phyloP scores from a whole-genome alignment of 352 stramenopile genomes.

The Phytophthora sojae region DNA sequence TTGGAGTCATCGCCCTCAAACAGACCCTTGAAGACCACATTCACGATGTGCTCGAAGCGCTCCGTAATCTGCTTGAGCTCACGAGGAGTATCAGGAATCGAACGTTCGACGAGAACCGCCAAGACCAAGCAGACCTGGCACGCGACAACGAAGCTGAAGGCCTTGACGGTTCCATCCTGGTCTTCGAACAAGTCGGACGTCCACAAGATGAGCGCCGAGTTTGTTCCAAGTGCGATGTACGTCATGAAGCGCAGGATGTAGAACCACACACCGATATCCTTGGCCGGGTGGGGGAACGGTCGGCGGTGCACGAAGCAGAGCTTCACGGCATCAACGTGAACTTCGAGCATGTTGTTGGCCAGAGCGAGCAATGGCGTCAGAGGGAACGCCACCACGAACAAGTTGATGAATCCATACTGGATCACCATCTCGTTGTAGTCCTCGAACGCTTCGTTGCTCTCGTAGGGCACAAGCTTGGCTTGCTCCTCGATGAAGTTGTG shows the following conservation, averaged over 20 bases:
- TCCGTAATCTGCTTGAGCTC: slow-evolving; percentile 64
- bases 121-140: slow-evolving; percentile 79
- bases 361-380: slow-evolving; percentile 92
- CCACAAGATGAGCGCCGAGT: slow-evolving; percentile 82
- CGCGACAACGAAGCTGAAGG: slow-evolving; percentile 74
- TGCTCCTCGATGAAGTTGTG: slow-evolving; percentile 90
- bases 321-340: slow-evolving; percentile 91
- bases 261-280: slow-evolving; percentile 94
- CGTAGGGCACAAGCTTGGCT: slow-evolving; percentile 83
- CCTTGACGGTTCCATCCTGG: slow-evolving; percentile 51
- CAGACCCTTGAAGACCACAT: slow-evolving; percentile 80
- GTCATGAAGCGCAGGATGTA: slow-evolving; percentile 87
- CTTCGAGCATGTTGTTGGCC: slow-evolving; percentile 92
- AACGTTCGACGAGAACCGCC: slow-evolving; percentile 64
- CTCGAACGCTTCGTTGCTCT: slow-evolving; percentile 83
- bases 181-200: slow-evolving; percentile 79
- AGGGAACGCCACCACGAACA: slow-evolving; percentile 95
- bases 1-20: slow-evolving; percentile 71
- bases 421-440: slow-evolving; percentile 94
- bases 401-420: slow-evolving; percentile 96
- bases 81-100: slow-evolving; percentile 64
- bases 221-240: slow-evolving; percentile 81
- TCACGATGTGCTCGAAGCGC: slow-evolving; percentile 79
- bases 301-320: slow-evolving; percentile 81
- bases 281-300: slow-evolving; percentile 78